Conservation (phyloP, 2,329 filamentous ascomycete genomes). For the Diaporthe sp. region DNA sequence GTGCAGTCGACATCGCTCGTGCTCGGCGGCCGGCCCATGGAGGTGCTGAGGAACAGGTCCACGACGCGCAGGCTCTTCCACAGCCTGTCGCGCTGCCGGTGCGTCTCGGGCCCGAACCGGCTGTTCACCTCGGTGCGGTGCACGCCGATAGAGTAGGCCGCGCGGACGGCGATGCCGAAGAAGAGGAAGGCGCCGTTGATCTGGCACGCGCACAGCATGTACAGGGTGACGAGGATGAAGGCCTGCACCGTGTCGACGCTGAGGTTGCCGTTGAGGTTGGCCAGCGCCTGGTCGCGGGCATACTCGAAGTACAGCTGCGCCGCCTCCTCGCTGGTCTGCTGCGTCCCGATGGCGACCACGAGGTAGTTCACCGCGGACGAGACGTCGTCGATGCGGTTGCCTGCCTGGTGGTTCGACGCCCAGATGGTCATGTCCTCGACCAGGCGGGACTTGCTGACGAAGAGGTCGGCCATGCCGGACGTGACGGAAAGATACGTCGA, state of each 20-base stretch:
- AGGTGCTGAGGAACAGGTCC: conserved; percentile 66
- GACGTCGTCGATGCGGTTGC: conserved; percentile 53
- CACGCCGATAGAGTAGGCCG: conserved; percentile 66
- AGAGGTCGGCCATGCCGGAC: conserved; percentile 63
- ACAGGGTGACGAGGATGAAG: conserved; percentile 64
- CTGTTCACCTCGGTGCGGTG: conserved; percentile 68
- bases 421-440: conserved; percentile 57
- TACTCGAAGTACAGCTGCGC: conserved; percentile 64
- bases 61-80: conserved; percentile 68
- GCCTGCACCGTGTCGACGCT: conserved; percentile 64
- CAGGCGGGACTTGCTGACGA: conserved; percentile 55
- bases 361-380: conserved; percentile 62
- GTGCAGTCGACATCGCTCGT: conserved; percentile 69
- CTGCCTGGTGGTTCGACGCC: conserved; percentile 51
- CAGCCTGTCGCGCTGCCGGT: conserved; percentile 61
- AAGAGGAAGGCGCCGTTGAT: conserved; percentile 69
- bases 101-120: conserved; percentile 60
- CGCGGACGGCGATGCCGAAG: conserved; percentile 66
- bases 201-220: conserved; percentile 68
- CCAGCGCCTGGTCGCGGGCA: conserved; percentile 60
- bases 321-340: conserved; percentile 56
- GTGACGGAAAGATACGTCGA: conserved; percentile 56
- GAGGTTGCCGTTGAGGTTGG: conserved; percentile 60
- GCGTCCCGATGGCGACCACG: conserved; percentile 64
- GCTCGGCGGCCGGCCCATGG: conserved; percentile 67